Evolutionary conservation across 768 basidiomycete species (phyloP), one percentile per base, ranked within the genome.

Genomic region (Serendipita sp.): DNA sequence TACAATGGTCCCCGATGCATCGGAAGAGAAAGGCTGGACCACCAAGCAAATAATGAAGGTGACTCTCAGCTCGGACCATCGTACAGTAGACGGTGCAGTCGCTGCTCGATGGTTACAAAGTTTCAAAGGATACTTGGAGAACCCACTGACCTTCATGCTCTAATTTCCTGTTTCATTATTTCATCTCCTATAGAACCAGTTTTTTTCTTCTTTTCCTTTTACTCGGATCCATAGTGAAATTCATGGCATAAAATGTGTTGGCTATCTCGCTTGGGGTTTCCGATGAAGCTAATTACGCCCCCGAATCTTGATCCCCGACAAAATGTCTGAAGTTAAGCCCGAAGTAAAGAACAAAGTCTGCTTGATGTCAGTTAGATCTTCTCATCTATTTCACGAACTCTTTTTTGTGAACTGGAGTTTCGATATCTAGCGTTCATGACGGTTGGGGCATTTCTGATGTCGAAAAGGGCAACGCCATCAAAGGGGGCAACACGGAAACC

Each of bases 101-200:
- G 93, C 86, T 64, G 93, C 96, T 27, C 82, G 83, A 73, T 99
- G 93, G 92, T 70, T 97, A 78, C 72, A 84, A 64, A 89, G 91
- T 44, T 95, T 98, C 81, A 95, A 91, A 76, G 87, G 90, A 44
- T 96, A 93, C 76, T 79, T 98, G 70, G 95, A 98, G 78, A 95
- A 97, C 73, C 94, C 94, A 52, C 75, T 96, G 72, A 94, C 93
- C 18, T 93, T 97, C 72, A 95, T 96, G 93, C 83, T 97, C 65
- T 96, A 74, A 84, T 62, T 65, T 50, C 3, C 37, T 60, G 53
- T 67, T 62, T 52, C 23, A 64, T 34, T 64, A 8, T 64, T 43
- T 43, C 44, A 44, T 8, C 0, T 37, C 62, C 5, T 63, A 63
- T 44, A 63, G 44, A 63, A 4, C 36, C 18, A 10, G n/a, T 10